These are phyloP conservation scores for Aspergillus felis DNA, from an alignment of 2,329 filamentous ascomycete species.

Conservation along the genomic window DNA sequence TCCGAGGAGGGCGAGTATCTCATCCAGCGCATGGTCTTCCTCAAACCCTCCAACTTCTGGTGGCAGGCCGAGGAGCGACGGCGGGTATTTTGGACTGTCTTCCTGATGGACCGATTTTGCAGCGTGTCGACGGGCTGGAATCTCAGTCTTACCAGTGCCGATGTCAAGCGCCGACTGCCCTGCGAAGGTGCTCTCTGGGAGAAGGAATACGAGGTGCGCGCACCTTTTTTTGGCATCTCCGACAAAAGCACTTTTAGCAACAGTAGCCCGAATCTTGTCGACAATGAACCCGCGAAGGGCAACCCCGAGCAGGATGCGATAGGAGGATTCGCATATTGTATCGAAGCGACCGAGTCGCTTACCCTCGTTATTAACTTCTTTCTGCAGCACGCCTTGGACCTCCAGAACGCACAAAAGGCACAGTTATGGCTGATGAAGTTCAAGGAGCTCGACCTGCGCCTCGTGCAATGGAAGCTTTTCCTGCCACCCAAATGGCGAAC, in stretches of 20 bases:
- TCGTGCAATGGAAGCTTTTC: constrained; percentile 31
- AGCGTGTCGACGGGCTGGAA: no score
- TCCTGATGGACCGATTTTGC: no score
- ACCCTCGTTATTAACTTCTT: constrained; percentile 35
- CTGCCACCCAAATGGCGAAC: constrained; percentile 28
- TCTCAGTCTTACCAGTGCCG: no score
- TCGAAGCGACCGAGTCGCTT: constrained; percentile 32
- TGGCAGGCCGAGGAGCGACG: constrained; percentile 32
- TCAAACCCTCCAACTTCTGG: constrained; percentile 27
- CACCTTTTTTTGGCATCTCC: constrained; percentile 42
- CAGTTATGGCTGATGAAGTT: constrained; percentile 32
- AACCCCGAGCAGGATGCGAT: constrained; percentile 12
- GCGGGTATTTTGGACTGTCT: constrained; percentile 35
- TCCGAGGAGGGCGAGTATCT: constrained; percentile 18
- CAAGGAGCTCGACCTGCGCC: constrained; percentile 25
- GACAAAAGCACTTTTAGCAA: constrained; percentile 19
- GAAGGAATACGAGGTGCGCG: constrained; percentile 19
- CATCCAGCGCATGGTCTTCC: constrained; percentile 36
- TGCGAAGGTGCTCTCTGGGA: constrained; percentile 34
- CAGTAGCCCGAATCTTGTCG: no score
- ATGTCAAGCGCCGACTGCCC: constrained; percentile 30
- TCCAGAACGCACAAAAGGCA: constrained; percentile 24
- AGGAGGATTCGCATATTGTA: constrained; percentile 19
- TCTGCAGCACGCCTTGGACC: constrained; percentile 28
- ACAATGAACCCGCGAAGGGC: background rate